Base-by-base conservation (phyloP, 1,284 basidiomycete species). In the Inonotus obliquus region DNA sequence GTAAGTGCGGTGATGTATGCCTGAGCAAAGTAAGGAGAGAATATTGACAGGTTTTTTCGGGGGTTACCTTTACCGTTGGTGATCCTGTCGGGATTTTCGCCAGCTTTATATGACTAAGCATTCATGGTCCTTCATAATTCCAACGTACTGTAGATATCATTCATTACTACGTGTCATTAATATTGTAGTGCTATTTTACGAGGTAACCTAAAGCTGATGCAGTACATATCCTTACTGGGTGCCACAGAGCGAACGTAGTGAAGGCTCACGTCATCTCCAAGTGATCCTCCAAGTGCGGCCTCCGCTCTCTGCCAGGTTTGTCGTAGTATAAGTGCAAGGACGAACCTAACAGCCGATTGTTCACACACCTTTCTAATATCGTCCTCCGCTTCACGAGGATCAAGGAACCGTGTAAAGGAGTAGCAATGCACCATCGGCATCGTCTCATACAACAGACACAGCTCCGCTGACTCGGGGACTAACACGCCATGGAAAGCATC, bases 161-260 rank as follows among this genome's bases (percentile, higher is more conserved):
- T n/a, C n/a, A n/a, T n/a, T n/a, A n/a, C n/a, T n/a, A n/a, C 27
- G 48, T 23, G 23, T 49, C 21, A 58, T 63, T 64, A 62, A 57
- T 64, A 55, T 52, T 63, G 69, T 67, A 79, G 82, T 1, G 82
- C 86, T 9, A 85, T 84, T 58, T 75, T 75, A 44, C 71, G 71
- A 19, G 95, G 93, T 23, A 98, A 81, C 53, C 89, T 79, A 80
- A 99, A 99, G 69, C 89, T 90, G 59, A 99, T 83, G 75, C 97
- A 97, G 75, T 97, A 99, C 97, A 99, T 99, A 69, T 96, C 91
- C 77, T 99, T 99, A 76, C 88, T 93, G 2, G 97, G 97, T 1
- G 96, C 95, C 7, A 99, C 96, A 13, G 90, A 89, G 54, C 97
- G 85, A 37, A 99, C 96, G 66, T 88, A 81, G 69, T 94, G 89